These are phyloP conservation scores for Sisymbrium altissimum DNA, from an alignment of 345 rosid species.

Conservation along the genomic window DNA sequence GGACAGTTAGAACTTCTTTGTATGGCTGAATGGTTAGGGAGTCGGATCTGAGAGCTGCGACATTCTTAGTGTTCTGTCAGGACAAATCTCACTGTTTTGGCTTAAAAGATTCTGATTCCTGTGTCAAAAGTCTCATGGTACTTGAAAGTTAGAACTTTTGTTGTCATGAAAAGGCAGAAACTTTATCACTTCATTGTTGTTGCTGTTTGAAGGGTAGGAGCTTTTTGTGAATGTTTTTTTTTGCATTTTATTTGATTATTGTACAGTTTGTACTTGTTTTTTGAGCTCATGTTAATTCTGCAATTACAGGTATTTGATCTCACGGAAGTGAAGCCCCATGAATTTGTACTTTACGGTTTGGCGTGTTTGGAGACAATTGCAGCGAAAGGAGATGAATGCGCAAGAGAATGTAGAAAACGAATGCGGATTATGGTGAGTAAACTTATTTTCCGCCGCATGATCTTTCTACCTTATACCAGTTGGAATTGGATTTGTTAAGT, in stretches of 20 bases:
- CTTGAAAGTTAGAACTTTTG: not conserved
- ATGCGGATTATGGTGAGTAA: constrained; percentile 73
- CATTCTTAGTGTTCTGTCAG: not conserved
- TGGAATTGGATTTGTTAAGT: not conserved
- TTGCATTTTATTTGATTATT: not conserved
- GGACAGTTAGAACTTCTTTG: no score
- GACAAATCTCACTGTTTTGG: not conserved
- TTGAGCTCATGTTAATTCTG: not conserved
- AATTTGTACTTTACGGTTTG: constrained; percentile 74
- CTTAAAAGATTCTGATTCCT: not conserved
- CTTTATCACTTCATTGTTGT: not conserved
- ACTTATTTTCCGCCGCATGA: not conserved
- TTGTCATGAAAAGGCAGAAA: not conserved
- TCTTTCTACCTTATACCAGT: not conserved
- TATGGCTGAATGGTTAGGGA: not conserved
- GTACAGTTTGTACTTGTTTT: constrained; percentile 14
- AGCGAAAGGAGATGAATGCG: constrained; percentile 64
- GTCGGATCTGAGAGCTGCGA: not conserved
- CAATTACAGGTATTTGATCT: constrained; percentile 81
- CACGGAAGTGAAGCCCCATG: constrained; percentile 70
- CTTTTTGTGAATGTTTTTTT: not conserved
- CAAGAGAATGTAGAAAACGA: constrained; percentile 70
- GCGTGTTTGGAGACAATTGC: constrained; percentile 69
- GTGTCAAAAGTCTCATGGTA: not conserved
- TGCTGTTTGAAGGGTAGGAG: not conserved